A percentile compares a stretch with the other conserved stretches of the same genome.
These are phyloP conservation scores for apple (Malus domestica) DNA, from an alignment of 306 rosid genomes.

Conservation along the genomic window ASM211411v1 NC_041800.1:31474733-31475232, in stretches of 20 bases:
- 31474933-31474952: constrained; percentile 67
- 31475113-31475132: constrained; percentile 78
- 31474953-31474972: constrained; percentile 15
- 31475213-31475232: background rate
- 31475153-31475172: background rate
- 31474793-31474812: constrained; percentile 59
- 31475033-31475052: background rate
- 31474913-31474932: constrained; percentile 61
- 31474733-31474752: background rate
- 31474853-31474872: constrained; percentile 81
- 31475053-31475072: background rate
- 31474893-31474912: constrained; percentile 64
- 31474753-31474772: background rate
- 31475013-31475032: background rate
- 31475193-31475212: background rate
- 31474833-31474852: constrained; percentile 63
- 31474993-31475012: background rate
- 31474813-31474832: constrained; percentile 69
- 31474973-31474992: background rate
- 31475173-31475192: background rate
- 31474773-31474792: constrained; percentile 66
- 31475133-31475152: constrained; percentile 50
- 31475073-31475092: constrained; percentile 34
- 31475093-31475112: constrained; percentile 75
- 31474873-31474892: constrained; percentile 96